Evolutionary conservation across 2,329 filamentous ascomycete species (phyloP), one percentile per base, ranked within the genome.

Genomic region (Metarhizium robertsii): DNA sequence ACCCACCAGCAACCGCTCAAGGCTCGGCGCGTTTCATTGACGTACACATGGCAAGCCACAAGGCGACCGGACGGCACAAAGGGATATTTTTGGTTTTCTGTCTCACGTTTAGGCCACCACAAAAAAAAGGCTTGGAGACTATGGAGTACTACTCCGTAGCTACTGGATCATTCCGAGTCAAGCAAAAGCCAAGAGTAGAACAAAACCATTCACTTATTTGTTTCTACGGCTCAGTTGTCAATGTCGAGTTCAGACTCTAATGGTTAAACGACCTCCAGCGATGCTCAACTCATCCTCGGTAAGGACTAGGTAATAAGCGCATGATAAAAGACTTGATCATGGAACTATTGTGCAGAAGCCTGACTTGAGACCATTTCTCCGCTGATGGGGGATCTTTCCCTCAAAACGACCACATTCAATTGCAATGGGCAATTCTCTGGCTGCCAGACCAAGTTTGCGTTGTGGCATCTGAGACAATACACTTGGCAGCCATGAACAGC

Each of bases 31-130:
- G 65, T 69, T 69, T 69, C 66, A 69, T 67, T 61, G 61, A 66
- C 64, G 58, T 65, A 67, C 67, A 70, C 67, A 69, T 69, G 67
- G 65, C 65, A 62, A 68, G 66, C 64, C 66, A 69, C 65, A 65
- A 54, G 38, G 20, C 49, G 13, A 38, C 45, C 49, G 46, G 54
- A 18, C 36, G 50, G 43, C 45, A 58, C 49, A 52, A 3, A 50
- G 53, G 50, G 54, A 56, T 59, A 59, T 59, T 60, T 58, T 58
- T 60, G 57, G 50, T 45, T 10, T 54, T 10, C 42, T 61, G 59
- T 63, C 60, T 63, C 58, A 60, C 55, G 25, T 50, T 7, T 6
- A 45, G 42, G 42, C 40, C 47, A 45, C n/a, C 25, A 16, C 10
- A 50, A 20, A 11, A 45, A 45, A 8, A 11, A 34, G 32, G 10